A percentile compares a stretch with the other conserved stretches of the same genome.
These are phyloP conservation scores for Serendipita indica DNA, from an alignment of 768 basidiomycete genomes.

Conservation along the genomic window DNA sequence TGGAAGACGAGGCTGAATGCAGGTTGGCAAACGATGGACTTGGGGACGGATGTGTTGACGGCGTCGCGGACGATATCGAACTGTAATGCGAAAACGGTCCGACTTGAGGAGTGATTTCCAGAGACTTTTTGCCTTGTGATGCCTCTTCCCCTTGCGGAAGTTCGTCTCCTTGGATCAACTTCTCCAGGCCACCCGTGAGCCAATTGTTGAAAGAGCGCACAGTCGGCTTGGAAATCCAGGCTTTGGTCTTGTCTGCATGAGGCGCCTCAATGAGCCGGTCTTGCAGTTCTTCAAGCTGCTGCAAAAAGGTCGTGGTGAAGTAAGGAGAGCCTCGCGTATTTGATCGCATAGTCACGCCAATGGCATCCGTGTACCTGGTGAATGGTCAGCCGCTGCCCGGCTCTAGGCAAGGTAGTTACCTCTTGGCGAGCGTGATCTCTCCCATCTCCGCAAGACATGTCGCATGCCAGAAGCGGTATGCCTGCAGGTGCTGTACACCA, in stretches of 20 bases:
- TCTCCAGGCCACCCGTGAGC: constrained; percentile 83
- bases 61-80: constrained; percentile 69
- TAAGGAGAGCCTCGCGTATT: constrained; percentile 45
- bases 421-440: constrained; percentile 56
- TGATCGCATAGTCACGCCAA: constrained; percentile 38
- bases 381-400: constrained; percentile 10
- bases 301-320: constrained; percentile 47
- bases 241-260: constrained; percentile 58
- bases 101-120: constrained; percentile 24
- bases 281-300: constrained; percentile 61
- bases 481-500: constrained; percentile 75
- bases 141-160: constrained; percentile 16
- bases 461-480: constrained; percentile 74
- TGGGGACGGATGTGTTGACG: constrained; percentile 65
- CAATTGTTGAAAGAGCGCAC: constrained; percentile 84
- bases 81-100: constrained; percentile 92
- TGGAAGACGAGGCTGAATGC: constrained; percentile 13
- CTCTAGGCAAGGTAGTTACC: constrained; percentile 28
- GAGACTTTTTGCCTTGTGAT: constrained; percentile 18
- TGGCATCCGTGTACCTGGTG: constrained; percentile 85
- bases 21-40: constrained; percentile 32
- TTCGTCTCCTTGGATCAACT: constrained; percentile 72
- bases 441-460: constrained; percentile 66
- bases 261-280: constrained; percentile 65
- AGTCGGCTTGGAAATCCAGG: constrained; percentile 84